These are phyloP conservation scores for Salmacisia buchloeana DNA, from an alignment of 1,284 basidiomycete species.

Conservation along the genomic window DNA sequence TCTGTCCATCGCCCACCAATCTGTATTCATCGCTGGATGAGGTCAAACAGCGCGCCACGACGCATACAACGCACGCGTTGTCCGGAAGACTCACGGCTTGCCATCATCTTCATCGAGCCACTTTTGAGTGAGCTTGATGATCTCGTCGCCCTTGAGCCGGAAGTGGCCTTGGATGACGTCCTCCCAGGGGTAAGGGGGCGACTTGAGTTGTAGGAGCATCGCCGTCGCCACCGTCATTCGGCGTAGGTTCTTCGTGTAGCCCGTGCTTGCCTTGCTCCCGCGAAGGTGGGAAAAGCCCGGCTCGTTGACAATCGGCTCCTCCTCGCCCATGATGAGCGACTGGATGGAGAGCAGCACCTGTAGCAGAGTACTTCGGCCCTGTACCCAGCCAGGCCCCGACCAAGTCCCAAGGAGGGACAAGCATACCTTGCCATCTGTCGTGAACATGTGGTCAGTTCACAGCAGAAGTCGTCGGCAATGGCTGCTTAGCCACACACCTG, in stretches of 20 bases:
- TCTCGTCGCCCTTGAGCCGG: slow-evolving; percentile 68
- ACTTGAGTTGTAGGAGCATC: slow-evolving; percentile 75
- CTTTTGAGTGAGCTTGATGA: slow-evolving; percentile 68
- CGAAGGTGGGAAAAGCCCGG: slow-evolving; percentile 55
- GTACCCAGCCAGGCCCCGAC: slow-evolving; percentile 75
- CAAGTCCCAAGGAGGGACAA: slow-evolving; percentile 68
- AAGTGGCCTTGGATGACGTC: slow-evolving; percentile 83
- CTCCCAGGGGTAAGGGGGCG: slow-evolving; percentile 71
- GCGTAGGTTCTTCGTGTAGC: slow-evolving; percentile 7
- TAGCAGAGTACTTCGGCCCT: slow-evolving; percentile 70
- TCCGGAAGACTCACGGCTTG: slow-evolving; percentile 22
- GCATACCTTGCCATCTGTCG: slow-evolving; percentile 75
- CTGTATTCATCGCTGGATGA: too few species aligned
- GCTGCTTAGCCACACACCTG: slow-evolving; percentile 32
- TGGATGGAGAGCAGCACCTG: slow-evolving; percentile 86
- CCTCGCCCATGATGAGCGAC: slow-evolving; percentile 71
- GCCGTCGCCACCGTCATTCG: slow-evolving; percentile 13
- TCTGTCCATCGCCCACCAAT: too few species aligned
- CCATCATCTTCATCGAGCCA: slow-evolving; percentile 72
- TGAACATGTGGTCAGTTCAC: neutral
- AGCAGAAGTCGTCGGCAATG: too few species aligned
- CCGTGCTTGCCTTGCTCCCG: neutral
- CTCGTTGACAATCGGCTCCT: slow-evolving; percentile 82
- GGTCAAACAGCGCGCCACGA: too few species aligned
- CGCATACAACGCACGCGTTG: too few species aligned